Evolutionary conservation across 495 filamentous ascomycete genomes (phyloP).

Genomic region (Delitschia confertaspora): DNA sequence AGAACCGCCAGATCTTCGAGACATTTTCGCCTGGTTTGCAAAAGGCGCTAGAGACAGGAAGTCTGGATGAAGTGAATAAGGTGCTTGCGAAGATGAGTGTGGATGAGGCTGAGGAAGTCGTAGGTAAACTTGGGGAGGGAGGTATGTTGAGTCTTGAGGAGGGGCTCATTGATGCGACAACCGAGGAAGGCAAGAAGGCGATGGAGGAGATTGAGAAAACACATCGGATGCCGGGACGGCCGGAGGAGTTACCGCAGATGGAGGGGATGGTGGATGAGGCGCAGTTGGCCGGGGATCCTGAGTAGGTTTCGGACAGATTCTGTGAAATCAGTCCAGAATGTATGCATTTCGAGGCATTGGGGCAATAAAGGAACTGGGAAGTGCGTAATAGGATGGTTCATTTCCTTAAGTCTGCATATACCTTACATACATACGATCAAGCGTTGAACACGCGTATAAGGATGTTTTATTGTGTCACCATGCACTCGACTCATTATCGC

Average conservation of each 20-base stretch:
- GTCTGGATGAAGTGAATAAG: conserved; percentile 88
- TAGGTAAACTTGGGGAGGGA: conserved; percentile 73
- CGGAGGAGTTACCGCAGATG: neutral
- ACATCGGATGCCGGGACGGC: conserved; percentile 31
- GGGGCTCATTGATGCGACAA: conserved; percentile 91
- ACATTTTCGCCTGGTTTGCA: conserved; percentile 71
- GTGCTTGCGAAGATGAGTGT: conserved; percentile 90
- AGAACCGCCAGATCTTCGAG: conserved; percentile 70
- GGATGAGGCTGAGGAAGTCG: conserved; percentile 83
- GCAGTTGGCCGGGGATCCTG: conserved; percentile 31
- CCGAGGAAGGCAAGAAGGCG: conserved; percentile 74
- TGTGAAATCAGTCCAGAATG: neutral
- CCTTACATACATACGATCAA: conserved; percentile 2
- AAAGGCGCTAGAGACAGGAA: conserved; percentile 73
- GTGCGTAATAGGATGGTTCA: no score
- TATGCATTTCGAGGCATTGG: no score
- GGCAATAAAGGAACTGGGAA: no score
- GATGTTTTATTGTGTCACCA: neutral
- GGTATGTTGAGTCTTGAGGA: conserved; percentile 88
- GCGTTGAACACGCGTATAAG: no score
- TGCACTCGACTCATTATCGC: no score
- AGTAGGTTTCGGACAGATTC: conserved; percentile 27
- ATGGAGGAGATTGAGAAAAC: conserved; percentile 70
- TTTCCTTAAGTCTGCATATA: neutral
- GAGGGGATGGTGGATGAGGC: conserved; percentile 30